Percentiles rank a stretch among this genome's conserved stretches.
These are phyloP conservation scores for Exophiala spinifera DNA, from an alignment of 2,329 filamentous ascomycete species.

Conservation along the genomic window DNA sequence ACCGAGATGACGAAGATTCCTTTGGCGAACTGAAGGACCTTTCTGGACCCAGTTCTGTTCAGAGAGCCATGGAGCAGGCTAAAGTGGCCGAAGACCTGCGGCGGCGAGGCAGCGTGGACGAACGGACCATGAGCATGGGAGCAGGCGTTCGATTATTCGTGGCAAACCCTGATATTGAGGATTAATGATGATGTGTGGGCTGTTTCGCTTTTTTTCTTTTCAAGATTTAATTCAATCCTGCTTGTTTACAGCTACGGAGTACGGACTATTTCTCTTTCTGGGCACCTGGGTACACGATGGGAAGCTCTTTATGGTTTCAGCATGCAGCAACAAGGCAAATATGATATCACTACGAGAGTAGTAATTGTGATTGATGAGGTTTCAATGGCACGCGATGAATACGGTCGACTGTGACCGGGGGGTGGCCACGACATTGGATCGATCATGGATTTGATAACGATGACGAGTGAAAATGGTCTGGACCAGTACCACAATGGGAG, in stretches of 20 bases:
- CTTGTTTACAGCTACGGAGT: not conserved
- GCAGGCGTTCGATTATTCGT: constrained; percentile 46
- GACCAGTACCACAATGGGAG: too few species aligned
- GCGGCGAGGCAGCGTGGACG: constrained; percentile 48
- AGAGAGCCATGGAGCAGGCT: constrained; percentile 38
- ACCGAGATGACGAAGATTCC: constrained; percentile 43
- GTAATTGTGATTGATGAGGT: too few species aligned
- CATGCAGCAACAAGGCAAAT: too few species aligned
- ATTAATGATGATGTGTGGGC: constrained; percentile 3
- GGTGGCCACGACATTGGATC: too few species aligned
- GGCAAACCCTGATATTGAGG: constrained; percentile 48
- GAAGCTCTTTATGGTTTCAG: too few species aligned
- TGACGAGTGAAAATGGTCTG: too few species aligned
- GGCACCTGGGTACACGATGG: too few species aligned
- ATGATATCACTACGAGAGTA: too few species aligned
- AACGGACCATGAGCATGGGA: constrained; percentile 46
- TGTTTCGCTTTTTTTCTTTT: not conserved
- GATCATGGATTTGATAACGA: too few species aligned
- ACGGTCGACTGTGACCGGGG: too few species aligned
- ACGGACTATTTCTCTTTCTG: not conserved
- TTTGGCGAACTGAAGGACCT: constrained; percentile 56
- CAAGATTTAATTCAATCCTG: not conserved
- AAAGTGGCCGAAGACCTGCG: constrained; percentile 45
- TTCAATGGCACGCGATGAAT: too few species aligned
- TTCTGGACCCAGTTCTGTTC: constrained; percentile 42